These are phyloP conservation scores for Geotrichum bryndzae DNA, from an alignment of 1,139 yeast genomes.

Conservation along the genomic window DNA sequence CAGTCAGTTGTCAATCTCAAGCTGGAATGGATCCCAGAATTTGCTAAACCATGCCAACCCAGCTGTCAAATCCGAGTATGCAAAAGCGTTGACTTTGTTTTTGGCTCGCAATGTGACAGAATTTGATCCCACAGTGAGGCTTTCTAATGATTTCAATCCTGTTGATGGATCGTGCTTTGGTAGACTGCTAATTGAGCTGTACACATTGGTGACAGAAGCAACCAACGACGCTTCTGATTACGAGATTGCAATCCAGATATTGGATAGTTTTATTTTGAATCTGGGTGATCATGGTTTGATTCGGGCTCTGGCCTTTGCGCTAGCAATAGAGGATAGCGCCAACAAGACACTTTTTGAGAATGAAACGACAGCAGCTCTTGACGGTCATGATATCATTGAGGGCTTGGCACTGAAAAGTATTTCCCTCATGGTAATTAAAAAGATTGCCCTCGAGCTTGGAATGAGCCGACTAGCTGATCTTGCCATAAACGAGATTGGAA, in stretches of 20 bases:
- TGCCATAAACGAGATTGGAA: neutral
- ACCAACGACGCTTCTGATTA: neutral
- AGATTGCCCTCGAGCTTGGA: neutral
- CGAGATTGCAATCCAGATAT: neutral
- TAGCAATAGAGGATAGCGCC: slow-evolving; percentile 1
- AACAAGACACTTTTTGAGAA: neutral
- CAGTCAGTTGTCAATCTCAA: slow-evolving; percentile 19
- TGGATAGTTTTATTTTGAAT: neutral
- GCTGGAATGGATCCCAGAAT: slow-evolving; percentile 35
- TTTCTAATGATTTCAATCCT: neutral
- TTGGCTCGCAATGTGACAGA: slow-evolving; percentile 17
- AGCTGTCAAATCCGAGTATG: slow-evolving; percentile 27
- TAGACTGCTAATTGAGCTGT: neutral
- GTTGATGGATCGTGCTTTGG: slow-evolving; percentile 7
- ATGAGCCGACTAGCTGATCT: neutral
- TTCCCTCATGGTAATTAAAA: neutral
- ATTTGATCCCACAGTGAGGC: neutral
- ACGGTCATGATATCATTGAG: neutral
- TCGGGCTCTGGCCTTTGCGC: slow-evolving; percentile 8
- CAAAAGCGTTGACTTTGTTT: slow-evolving; percentile 26
- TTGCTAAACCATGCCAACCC: slow-evolving; percentile 26
- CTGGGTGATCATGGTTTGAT: slow-evolving; percentile 10
- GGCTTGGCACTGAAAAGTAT: slow-evolving; percentile 2
- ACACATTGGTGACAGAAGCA: slow-evolving; percentile 1
- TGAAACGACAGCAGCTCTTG: neutral